Base-by-base conservation (phyloP, 805 yeast genomes). In the Starmerella bacillaris region DNA sequence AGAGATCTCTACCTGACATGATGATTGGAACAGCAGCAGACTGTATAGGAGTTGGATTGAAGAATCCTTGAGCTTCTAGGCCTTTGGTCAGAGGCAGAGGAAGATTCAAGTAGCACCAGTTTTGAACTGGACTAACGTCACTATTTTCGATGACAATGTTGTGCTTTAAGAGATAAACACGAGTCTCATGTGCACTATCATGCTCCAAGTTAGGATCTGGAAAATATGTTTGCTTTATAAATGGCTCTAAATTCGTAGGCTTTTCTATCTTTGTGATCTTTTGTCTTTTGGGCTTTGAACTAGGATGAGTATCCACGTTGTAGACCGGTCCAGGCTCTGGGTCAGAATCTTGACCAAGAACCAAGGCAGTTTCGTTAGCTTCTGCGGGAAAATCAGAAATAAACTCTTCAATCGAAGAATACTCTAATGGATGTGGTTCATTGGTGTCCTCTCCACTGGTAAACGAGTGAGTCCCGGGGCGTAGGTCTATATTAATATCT, bases 1-100 rank as follows among this genome's bases (percentile, higher is more conserved):
- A 76, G 5, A 86, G 70, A 57, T 89, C 96, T 32, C 77, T 57
- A 1, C 96, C 96, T 2, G 74, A 63, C 92, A 86, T 78, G 16
- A 83, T 71, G 1, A 83, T 77, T 0, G 98, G 96, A 17, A 84
- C 63, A 0, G 94, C 83, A 48, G 83, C 94, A 0, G 83, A 65
- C 54, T 89, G 98, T 36, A 89, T 82, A 0, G 94, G 70, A 0
- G 95, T 79, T 1, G 96, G 94, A 2, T 57, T 50, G 0, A 55
- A 59, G 50, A 70, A 84, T 5, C 61, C 53, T 7, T 76, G 52
- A 3, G 65, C 61, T 2, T 61, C 59, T 5, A 86, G 58, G 0
- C 71, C 63, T 2, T 64, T 55, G 59, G 70, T 60, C 1, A 74
- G 62, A 1, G 64, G 60, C 1, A 69, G 56, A 0, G 92, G 75